phyloP scores from a whole-genome alignment of 805 yeast genomes.

The Wickerhamomyces queroliae region DNA sequence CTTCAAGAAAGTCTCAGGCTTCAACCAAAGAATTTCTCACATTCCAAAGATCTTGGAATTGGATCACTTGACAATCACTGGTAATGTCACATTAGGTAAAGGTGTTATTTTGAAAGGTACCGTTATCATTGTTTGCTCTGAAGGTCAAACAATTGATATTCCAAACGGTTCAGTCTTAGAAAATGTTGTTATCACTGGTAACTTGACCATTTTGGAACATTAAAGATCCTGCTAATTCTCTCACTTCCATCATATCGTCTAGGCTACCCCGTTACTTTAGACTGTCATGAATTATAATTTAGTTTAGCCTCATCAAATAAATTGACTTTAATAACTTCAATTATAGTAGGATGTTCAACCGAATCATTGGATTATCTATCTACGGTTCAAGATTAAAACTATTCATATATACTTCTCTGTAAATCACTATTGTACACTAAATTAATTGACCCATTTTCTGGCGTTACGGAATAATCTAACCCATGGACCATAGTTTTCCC shows the following conservation, averaged over 20 bases:
- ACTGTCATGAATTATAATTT: too few species aligned
- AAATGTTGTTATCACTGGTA: conserved; percentile 96
- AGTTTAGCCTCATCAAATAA: too few species aligned
- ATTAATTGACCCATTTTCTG: conserved; percentile 71
- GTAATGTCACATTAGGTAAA: conserved; percentile 89
- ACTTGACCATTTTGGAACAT: conserved; percentile 90
- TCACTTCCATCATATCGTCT: not conserved
- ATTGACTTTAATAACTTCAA: too few species aligned
- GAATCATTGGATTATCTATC: not conserved
- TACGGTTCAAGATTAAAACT: not conserved
- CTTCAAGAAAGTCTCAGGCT: conserved; percentile 91
- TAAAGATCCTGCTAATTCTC: conserved; percentile 24
- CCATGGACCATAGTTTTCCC: conserved; percentile 95
- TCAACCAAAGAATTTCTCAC: conserved; percentile 85
- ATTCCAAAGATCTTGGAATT: conserved; percentile 95
- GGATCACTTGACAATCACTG: conserved; percentile 96
- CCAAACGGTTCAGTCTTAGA: conserved; percentile 95
- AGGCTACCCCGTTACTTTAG: too few species aligned
- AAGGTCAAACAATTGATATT: conserved; percentile 93
- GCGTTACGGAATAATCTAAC: conserved; percentile 87
- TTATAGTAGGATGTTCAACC: not conserved
- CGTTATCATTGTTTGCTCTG: conserved; percentile 94
- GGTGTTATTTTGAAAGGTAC: conserved; percentile 92
- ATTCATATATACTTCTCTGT: not conserved
- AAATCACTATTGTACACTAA: not conserved